Percentiles rank a stretch among this genome's conserved stretches.
Conservation (phyloP, 169 alveolate species). For the Babesia divergens region DNA sequence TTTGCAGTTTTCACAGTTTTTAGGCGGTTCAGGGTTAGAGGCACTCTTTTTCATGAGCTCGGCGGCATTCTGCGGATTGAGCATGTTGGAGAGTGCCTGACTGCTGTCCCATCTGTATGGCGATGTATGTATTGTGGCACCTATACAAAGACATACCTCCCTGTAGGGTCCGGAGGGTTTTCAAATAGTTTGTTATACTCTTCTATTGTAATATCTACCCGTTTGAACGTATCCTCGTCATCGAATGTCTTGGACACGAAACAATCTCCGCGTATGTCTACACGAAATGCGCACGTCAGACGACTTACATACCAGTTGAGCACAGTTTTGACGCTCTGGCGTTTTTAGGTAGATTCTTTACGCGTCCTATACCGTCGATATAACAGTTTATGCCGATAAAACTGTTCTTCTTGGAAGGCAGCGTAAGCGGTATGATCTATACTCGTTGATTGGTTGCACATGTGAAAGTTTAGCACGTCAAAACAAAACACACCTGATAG, state of each 20-base stretch:
- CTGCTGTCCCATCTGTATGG: slow-evolving; percentile 62
- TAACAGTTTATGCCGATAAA: slow-evolving; percentile 81
- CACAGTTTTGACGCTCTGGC: slow-evolving; percentile 86
- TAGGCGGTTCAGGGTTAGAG: slow-evolving; percentile 5
- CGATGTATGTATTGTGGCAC: not conserved
- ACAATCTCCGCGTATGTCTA: slow-evolving; percentile 86
- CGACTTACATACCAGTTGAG: slow-evolving; percentile 68
- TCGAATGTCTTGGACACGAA: slow-evolving; percentile 84
- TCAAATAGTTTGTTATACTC: slow-evolving; percentile 77
- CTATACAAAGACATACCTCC: slow-evolving; percentile 61
- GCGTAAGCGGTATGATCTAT: slow-evolving; percentile 84
- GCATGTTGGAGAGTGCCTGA: slow-evolving; percentile 52
- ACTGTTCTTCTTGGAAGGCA: slow-evolving; percentile 79
- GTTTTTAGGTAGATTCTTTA: slow-evolving; percentile 82
- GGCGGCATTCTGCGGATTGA: slow-evolving; percentile 10
- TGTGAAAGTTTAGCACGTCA: not conserved
- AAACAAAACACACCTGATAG: slow-evolving; percentile 34
- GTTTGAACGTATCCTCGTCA: slow-evolving; percentile 81
- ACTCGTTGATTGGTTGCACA: not conserved
- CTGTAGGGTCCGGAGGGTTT: slow-evolving; percentile 83
- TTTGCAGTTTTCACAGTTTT: slow-evolving; percentile 71
- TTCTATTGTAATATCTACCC: slow-evolving; percentile 73
- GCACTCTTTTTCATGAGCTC: not conserved
- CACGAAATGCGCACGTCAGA: not conserved
- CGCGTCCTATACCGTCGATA: slow-evolving; percentile 85